These are phyloP conservation scores for Aspergillus versicolor DNA, from an alignment of 2,329 filamentous ascomycete genomes.

Conservation along the genomic window DNA sequence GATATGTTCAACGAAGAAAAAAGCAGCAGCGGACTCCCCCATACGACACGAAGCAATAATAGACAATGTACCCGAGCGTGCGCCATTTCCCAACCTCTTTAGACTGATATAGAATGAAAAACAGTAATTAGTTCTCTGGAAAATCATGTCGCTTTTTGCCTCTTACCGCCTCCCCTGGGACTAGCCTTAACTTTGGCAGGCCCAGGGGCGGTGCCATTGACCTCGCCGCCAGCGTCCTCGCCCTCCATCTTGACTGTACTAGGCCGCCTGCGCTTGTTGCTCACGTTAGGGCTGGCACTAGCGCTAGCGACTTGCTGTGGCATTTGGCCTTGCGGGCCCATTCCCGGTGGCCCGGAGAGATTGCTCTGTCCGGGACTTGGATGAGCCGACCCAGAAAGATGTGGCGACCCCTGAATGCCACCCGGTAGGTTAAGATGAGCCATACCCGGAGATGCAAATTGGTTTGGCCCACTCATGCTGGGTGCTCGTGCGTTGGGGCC, in stretches of 20 bases:
- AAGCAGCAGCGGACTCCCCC: slow-evolving; percentile 1
- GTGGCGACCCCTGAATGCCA: slow-evolving; percentile 48
- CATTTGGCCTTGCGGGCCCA: slow-evolving; percentile 59
- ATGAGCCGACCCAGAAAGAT: slow-evolving; percentile 53
- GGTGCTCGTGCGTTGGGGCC: slow-evolving; percentile 42
- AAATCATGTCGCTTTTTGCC: slow-evolving; percentile 45
- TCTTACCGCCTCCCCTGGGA: slow-evolving; percentile 46
- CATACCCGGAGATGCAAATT: slow-evolving; percentile 61
- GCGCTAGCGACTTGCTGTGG: slow-evolving; percentile 55
- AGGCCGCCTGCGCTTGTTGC: slow-evolving; percentile 57
- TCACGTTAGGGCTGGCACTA: slow-evolving; percentile 63
- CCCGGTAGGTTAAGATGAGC: slow-evolving; percentile 52
- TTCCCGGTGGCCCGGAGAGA: slow-evolving; percentile 48
- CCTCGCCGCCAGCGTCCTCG: slow-evolving; percentile 51
- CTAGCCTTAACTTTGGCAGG: slow-evolving; percentile 48
- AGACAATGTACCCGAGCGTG: slow-evolving; percentile 30
- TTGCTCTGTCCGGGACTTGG: slow-evolving; percentile 48
- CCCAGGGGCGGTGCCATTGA: slow-evolving; percentile 48
- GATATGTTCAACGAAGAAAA: slow-evolving; percentile 24
- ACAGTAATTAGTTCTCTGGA: slow-evolving; percentile 14
- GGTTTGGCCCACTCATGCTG: slow-evolving; percentile 47
- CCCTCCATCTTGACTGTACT: slow-evolving; percentile 61
- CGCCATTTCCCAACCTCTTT: slow-evolving; percentile 29
- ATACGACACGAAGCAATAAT: slow-evolving; percentile 16
- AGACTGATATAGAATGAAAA: slow-evolving; percentile 16